These are phyloP conservation scores for Chlorociboria aeruginascens DNA, from an alignment of 495 filamentous ascomycete species.

Conservation along the genomic window DNA sequence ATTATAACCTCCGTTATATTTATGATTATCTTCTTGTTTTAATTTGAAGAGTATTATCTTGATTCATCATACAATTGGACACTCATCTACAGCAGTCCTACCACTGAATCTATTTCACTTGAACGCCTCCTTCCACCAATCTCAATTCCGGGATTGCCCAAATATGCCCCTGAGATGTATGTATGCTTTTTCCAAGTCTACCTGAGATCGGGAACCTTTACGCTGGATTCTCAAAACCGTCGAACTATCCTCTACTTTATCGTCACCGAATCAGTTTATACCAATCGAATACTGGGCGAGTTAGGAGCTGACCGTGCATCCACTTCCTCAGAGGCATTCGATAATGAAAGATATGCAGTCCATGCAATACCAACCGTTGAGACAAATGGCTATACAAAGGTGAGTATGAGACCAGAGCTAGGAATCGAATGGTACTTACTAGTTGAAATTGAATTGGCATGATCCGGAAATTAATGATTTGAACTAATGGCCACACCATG, in stretches of 20 bases:
- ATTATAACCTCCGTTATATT: too few relatives aligned
- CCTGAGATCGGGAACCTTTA: not conserved
- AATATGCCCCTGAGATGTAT: too few relatives aligned
- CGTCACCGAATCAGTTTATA: constrained; percentile 15
- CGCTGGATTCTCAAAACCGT: constrained; percentile 10
- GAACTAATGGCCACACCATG: constrained; percentile 89
- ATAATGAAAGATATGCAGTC: constrained; percentile 96
- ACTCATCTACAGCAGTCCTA: too few relatives aligned
- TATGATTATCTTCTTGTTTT: too few relatives aligned
- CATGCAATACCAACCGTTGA: constrained; percentile 94
- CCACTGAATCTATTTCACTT: too few relatives aligned
- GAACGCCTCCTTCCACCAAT: too few relatives aligned
- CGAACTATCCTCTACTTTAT: not conserved
- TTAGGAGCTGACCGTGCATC: constrained; percentile 16
- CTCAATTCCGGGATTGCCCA: too few relatives aligned
- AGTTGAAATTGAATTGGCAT: constrained; percentile 96
- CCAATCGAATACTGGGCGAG: constrained; percentile 24
- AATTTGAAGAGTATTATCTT: too few relatives aligned
- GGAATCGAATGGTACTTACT: constrained; percentile 43
- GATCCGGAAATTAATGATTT: constrained; percentile 92
- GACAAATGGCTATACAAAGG: constrained; percentile 68
- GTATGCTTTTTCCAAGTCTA: too few relatives aligned
- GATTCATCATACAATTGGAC: too few relatives aligned
- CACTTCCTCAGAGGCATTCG: constrained; percentile 70
- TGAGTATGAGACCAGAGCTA: not conserved